Percentiles rank a stretch among this genome's conserved stretches.
These are phyloP conservation scores for Madurella mycetomatis DNA, from an alignment of 2,329 filamentous ascomycete species.

Conservation along the genomic window DNA sequence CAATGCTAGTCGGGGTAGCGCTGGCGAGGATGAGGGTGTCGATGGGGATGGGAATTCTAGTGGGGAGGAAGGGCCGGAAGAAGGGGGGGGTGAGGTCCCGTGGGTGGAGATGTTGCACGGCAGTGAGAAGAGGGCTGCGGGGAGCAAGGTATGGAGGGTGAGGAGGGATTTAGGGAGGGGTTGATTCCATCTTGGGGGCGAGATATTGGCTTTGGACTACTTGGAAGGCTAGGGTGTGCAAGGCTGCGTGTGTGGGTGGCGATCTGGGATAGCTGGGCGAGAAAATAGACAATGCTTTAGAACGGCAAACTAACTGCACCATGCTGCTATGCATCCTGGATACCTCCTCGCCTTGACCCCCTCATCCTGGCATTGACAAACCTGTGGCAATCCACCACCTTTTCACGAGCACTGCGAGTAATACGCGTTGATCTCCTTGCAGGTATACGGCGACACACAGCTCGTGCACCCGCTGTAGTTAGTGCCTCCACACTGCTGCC, in stretches of 20 bases:
- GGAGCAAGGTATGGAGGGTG: constrained; percentile 60
- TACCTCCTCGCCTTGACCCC: neutral
- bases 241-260: no score
- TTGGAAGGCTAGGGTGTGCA: neutral
- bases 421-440: constrained; percentile 23
- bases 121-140: constrained; percentile 52
- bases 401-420: constrained; percentile 24
- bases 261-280: no score
- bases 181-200: neutral
- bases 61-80: constrained; percentile 9
- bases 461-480: constrained; percentile 20
- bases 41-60: constrained; percentile 29
- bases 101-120: constrained; percentile 58
- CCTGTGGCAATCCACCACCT: neutral
- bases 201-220: neutral
- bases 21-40: neutral
- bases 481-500: constrained; percentile 22
- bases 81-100: constrained; percentile 12
- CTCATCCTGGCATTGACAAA: neutral
- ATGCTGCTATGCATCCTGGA: neutral
- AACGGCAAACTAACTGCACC: neutral
- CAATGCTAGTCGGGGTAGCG: neutral
- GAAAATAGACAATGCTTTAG: neutral
- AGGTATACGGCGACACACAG: constrained; percentile 19
- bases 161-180: constrained; percentile 55